Conservation (phyloP, 1,139 yeast genomes). For the Wickerhamiella pararugosa region DNA sequence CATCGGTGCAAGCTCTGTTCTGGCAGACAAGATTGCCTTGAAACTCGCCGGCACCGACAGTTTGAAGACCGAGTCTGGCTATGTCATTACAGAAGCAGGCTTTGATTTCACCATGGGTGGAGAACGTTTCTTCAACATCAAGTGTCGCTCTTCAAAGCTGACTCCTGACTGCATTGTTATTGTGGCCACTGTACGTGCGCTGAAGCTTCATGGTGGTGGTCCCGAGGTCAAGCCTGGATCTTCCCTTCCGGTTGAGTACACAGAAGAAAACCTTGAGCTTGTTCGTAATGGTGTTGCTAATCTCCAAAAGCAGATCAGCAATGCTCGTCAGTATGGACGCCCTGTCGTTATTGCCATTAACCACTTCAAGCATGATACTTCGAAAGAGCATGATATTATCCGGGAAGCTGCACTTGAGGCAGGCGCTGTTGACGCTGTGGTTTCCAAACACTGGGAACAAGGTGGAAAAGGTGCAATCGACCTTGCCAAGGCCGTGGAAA, state of each 20-base stretch:
- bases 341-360: slow-evolving; percentile 96
- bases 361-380: slow-evolving; percentile 76
- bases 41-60: slow-evolving; percentile 69
- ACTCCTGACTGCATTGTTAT: slow-evolving; percentile 85
- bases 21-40: slow-evolving; percentile 91
- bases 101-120: slow-evolving; percentile 99
- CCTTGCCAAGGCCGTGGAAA: slow-evolving; percentile 73
- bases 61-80: slow-evolving; percentile 59
- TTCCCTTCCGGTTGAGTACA: slow-evolving; percentile 74
- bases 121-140: slow-evolving; percentile 91
- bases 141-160: slow-evolving; percentile 86
- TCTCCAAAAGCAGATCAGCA: slow-evolving; percentile 78
- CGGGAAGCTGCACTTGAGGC: slow-evolving; percentile 74
- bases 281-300: slow-evolving; percentile 76
- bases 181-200: slow-evolving; percentile 94
- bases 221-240: slow-evolving; percentile 96
- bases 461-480: slow-evolving; percentile 92
- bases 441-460: slow-evolving; percentile 95
- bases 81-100: slow-evolving; percentile 94
- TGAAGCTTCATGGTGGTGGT: slow-evolving; percentile 97
- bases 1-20: slow-evolving; percentile 87
- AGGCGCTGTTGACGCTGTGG: slow-evolving; percentile 92
- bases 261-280: slow-evolving; percentile 73
- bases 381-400: slow-evolving; percentile 69
- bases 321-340: slow-evolving; percentile 74